Evolutionary conservation across 306 rosid species (phyloP).

Genomic region (Cicer bijugum): DNA sequence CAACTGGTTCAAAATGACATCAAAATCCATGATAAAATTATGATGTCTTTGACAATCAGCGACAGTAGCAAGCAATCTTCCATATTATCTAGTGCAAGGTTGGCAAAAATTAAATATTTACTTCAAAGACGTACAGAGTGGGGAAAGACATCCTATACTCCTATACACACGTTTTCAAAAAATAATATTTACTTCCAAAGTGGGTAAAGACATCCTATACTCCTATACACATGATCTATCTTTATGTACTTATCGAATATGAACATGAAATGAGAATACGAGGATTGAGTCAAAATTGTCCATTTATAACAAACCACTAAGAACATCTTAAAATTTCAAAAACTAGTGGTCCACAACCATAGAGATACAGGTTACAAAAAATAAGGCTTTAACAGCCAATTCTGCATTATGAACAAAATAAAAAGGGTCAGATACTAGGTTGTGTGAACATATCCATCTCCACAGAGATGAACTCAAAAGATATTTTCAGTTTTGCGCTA

Average conservation of each 20-base stretch:
- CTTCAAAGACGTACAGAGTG: not conserved
- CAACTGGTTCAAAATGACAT: constrained; percentile 13
- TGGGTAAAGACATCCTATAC: not conserved
- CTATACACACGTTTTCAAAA: not conserved
- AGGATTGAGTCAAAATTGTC: constrained; percentile 17
- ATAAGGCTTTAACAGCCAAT: constrained; percentile 10
- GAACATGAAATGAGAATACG: constrained; percentile 23
- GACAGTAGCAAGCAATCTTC: constrained; percentile 21
- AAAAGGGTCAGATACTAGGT: constrained; percentile 16
- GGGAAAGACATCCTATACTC: not conserved
- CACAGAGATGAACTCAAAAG: not conserved
- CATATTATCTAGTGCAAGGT: constrained; percentile 22
- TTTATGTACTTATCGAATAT: constrained; percentile 27
- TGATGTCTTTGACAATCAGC: constrained; percentile 22
- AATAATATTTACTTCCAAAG: constrained; percentile 1
- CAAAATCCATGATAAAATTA: constrained; percentile 4
- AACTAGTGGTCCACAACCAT: constrained; percentile 12
- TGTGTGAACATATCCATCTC: constrained; percentile 26
- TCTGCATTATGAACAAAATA: constrained; percentile 20
- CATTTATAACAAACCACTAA: constrained; percentile 8
- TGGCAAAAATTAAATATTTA: constrained; percentile 30
- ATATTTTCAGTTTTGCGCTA: constrained; percentile 19
- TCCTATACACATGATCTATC: not conserved
- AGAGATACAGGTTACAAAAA: constrained; percentile 11
- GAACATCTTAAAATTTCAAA: constrained; percentile 14